Conservation (phyloP, 257 asterid genomes). For the Solanum ahanhuiri region DNA sequence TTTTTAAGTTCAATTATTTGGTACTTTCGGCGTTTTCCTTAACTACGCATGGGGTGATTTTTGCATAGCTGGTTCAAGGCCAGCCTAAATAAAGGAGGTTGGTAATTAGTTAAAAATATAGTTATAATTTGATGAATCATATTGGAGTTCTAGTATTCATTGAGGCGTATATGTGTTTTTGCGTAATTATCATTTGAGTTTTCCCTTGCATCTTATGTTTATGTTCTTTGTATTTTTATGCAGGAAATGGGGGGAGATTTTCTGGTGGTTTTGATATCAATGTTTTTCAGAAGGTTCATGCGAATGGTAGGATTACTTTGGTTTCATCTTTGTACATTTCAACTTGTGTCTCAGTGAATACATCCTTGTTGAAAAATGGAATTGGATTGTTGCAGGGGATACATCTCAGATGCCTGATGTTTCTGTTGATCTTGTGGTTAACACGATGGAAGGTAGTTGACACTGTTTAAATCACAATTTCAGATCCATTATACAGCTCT, state of each 20-base stretch:
- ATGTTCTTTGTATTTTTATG: conserved; percentile 11
- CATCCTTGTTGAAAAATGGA: neutral
- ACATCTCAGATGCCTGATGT: conserved; percentile 51
- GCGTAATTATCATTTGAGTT: neutral
- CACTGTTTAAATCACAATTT: neutral
- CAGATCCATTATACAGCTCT: neutral
- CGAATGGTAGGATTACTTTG: conserved; percentile 36
- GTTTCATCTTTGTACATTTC: neutral
- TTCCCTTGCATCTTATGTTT: neutral
- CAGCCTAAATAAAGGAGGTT: neutral
- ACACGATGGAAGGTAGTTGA: conserved; percentile 64
- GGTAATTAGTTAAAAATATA: neutral
- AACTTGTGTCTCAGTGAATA: neutral
- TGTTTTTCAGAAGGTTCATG: conserved; percentile 64
- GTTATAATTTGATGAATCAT: neutral
- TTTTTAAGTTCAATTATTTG: neutral
- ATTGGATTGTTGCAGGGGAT: conserved; percentile 52
- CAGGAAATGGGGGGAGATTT: conserved; percentile 71
- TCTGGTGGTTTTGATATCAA: conserved; percentile 95
- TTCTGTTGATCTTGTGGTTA: conserved; percentile 47
- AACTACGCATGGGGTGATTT: neutral
- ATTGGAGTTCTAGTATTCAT: neutral
- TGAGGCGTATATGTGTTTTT: neutral
- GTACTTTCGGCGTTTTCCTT: neutral
- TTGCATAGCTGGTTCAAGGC: neutral